Percentiles rank a stretch among this genome's conserved stretches.
Evolutionary conservation across 148 eudicot species (phyloP).

Genomic region (Rhododendron ovatum): DNA sequence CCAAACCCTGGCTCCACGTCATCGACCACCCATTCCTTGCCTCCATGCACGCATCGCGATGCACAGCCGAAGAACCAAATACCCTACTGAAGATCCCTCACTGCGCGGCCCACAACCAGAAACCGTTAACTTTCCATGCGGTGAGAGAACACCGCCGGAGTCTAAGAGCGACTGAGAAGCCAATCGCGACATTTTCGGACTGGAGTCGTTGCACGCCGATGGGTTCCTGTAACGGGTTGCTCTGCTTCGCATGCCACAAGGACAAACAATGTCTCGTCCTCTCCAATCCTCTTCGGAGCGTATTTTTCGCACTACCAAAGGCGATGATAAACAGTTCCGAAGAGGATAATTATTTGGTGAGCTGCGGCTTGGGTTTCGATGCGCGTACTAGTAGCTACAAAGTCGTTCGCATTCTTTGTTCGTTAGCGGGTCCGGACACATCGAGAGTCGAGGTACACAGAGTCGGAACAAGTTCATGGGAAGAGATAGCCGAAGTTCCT

Average conservation of each 20-base stretch:
- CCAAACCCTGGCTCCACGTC: slow-evolving; percentile 6
- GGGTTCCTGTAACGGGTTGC: slow-evolving; percentile 15
- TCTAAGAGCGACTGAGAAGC: not conserved
- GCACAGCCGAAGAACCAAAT: not conserved
- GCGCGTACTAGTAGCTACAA: not conserved
- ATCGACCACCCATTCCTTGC: not conserved
- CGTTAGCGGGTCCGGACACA: not conserved
- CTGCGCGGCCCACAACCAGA: not conserved
- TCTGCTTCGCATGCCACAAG: slow-evolving; percentile 1
- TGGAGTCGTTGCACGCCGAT: not conserved
- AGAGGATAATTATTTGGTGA: not conserved
- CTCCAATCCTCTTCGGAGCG: not conserved
- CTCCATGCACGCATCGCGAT: not conserved
- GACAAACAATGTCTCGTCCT: not conserved
- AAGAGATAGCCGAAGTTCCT: not conserved
- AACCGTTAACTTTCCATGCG: not conserved
- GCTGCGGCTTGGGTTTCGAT: slow-evolving; percentile 12
- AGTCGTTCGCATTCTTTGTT: slow-evolving; percentile 1
- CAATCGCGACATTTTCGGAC: not conserved
- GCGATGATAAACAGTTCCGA: not conserved
- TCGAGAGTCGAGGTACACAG: not conserved
- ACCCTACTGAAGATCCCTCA: not conserved
- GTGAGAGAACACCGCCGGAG: not conserved
- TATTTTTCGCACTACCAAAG: not conserved
- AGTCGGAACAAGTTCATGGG: slow-evolving; percentile 12